Base-by-base conservation (phyloP, 768 basidiomycete genomes). In the Suillus weaverae region DNA sequence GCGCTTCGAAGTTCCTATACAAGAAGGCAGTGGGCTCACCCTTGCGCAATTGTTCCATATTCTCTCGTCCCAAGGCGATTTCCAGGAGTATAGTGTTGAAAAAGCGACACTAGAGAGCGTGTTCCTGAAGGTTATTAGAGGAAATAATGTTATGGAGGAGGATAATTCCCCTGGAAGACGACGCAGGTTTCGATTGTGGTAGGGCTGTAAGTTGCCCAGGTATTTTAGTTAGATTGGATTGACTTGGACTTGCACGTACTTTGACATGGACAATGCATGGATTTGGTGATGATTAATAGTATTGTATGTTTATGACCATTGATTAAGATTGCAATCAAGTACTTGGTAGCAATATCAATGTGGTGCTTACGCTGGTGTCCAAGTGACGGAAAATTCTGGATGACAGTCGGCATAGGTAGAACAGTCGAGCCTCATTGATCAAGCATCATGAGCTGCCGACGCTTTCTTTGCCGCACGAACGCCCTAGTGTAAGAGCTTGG, bases 61-160 rank as follows among this genome's bases (percentile, higher is more conserved):
- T 32, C 78, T 90, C 3, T 81, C 86, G 0, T 77, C 75, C 32
- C 78, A 83, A 39, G 84, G 80, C 3, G 81, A 83, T 70, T 88
- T 87, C 65, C 73, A 83, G 2, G 88, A 91, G 67, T 89, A 89
- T 64, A 89, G 88, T 0, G 88, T 90, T 11, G 90, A 90, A 75
- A 86, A 84, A 62, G 85, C 87, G 10, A 86, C 86, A 7, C 68
- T 91, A 66, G 90, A 91, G 74, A 90, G 86, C 66, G 87, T 89
- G 18, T 91, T 91, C 74, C 71, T 91, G 69, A 88, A 89, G 71
- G 87, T 89, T 22, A 88, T 89, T 64, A 76, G 87, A 64, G 84
- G 84, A 68, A 86, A 89, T 61, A 78, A 87, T 68, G 83, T 87
- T 3, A 68, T 74, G 14, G 88, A 89, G 70, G 80, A 83, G 67